These are phyloP conservation scores for Aschersonia sp. DNA, from an alignment of 2,329 filamentous ascomycete genomes.

Conservation along the genomic window DNA sequence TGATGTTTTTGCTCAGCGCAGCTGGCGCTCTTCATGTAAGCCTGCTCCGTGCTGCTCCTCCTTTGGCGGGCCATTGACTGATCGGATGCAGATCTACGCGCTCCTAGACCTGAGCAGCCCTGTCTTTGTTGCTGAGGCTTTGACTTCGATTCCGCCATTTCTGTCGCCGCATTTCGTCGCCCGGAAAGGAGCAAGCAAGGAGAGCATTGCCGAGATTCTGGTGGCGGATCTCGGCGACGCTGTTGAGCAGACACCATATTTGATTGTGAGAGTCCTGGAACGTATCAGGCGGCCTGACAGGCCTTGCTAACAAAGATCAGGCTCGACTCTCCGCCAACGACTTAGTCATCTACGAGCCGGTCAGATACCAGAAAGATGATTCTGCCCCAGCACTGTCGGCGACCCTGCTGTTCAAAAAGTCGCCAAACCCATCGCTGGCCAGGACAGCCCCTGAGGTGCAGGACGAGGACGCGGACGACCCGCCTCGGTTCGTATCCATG, in stretches of 20 bases:
- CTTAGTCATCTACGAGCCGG: conserved; percentile 75
- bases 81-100: conserved; percentile 48
- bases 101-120: conserved; percentile 59
- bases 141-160: conserved; percentile 64
- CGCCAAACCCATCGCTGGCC: conserved; percentile 53
- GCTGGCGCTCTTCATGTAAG: conserved; percentile 61
- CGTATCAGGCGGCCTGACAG: not conserved
- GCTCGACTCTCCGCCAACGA: conserved; percentile 70
- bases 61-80: not conserved
- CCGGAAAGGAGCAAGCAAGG: conserved; percentile 56
- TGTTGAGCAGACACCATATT: conserved; percentile 55
- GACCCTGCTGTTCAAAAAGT: conserved; percentile 62
- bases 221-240: conserved; percentile 74
- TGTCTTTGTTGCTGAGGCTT: conserved; percentile 59
- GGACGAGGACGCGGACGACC: conserved; percentile 34
- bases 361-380: conserved; percentile 30
- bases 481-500: conserved; percentile 36
- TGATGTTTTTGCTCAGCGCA: conserved; percentile 65
- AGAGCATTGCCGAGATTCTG: conserved; percentile 63
- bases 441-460: conserved; percentile 33
- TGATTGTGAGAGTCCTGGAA: conserved; percentile 48
- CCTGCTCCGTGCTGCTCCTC: not conserved
- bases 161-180: conserved; percentile 56
- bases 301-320: conserved; percentile 12
- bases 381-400: conserved; percentile 28